Evolutionary conservation across 2,329 filamentous ascomycete genomes (phyloP).

Genomic region (Monosporascus cannonballus): DNA sequence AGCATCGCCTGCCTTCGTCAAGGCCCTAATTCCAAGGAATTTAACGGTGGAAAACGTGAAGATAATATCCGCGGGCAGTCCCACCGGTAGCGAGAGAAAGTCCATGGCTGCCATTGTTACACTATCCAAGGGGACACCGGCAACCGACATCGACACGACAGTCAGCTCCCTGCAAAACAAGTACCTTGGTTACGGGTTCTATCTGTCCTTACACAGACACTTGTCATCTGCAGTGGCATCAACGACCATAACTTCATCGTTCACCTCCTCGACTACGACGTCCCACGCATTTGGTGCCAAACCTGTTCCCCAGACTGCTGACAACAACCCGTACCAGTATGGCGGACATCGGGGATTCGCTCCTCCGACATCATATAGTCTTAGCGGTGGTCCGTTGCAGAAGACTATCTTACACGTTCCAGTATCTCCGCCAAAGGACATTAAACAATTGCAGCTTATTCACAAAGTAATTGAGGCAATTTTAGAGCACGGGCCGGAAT

Average conservation of each 20-base stretch:
- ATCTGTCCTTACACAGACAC: slow-evolving; percentile 74
- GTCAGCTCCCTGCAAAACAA: slow-evolving; percentile 75
- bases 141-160: slow-evolving; percentile 73
- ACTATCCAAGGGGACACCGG: slow-evolving; percentile 71
- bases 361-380: slow-evolving; percentile 64
- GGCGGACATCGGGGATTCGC: slow-evolving; percentile 60
- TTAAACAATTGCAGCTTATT: slow-evolving; percentile 74
- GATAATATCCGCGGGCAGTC: slow-evolving; percentile 52
- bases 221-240: slow-evolving; percentile 69
- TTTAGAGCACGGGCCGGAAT: slow-evolving; percentile 74
- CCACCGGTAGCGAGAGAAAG: slow-evolving; percentile 57
- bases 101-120: slow-evolving; percentile 75
- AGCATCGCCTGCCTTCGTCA: slow-evolving; percentile 54
- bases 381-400: slow-evolving; percentile 34
- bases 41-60: slow-evolving; percentile 68
- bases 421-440: slow-evolving; percentile 69
- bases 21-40: slow-evolving; percentile 50
- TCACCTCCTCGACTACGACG: slow-evolving; percentile 36
- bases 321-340: slow-evolving; percentile 33
- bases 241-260: slow-evolving; percentile 29
- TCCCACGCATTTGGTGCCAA: slow-evolving; percentile 76
- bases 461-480: slow-evolving; percentile 82
- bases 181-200: slow-evolving; percentile 80
- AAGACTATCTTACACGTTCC: slow-evolving; percentile 56
- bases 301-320: slow-evolving; percentile 41